phyloP scores from a whole-genome alignment of 805 yeast species.

The Barnettozyma sp. region DNA sequence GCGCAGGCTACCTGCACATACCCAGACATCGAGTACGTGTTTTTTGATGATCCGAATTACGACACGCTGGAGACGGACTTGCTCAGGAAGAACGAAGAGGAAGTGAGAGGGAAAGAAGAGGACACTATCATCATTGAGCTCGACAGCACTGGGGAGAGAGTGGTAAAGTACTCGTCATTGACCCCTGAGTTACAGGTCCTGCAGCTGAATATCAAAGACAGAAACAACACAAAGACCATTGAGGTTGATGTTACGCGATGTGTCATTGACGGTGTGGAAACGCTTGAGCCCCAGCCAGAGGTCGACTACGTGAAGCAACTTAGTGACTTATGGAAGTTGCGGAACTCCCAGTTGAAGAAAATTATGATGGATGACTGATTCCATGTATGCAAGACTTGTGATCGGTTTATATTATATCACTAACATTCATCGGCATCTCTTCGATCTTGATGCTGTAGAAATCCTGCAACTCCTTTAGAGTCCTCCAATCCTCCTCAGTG shows the following conservation, averaged over 20 bases:
- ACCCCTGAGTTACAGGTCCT: slow-evolving; percentile 18
- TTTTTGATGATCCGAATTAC: slow-evolving; percentile 23
- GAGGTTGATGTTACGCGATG: slow-evolving; percentile 20
- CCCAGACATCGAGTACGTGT: slow-evolving; percentile 25
- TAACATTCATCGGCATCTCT: slow-evolving; percentile 75
- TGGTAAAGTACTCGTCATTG: slow-evolving; percentile 12
- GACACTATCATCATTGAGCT: slow-evolving; percentile 21
- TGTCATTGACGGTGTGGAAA: slow-evolving; percentile 5
- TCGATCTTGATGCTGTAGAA: slow-evolving; percentile 68
- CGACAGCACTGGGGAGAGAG: slow-evolving; percentile 15
- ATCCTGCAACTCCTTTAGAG: slow-evolving; percentile 67
- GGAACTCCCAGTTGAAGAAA: slow-evolving; percentile 18
- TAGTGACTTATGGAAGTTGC: slow-evolving; percentile 14
- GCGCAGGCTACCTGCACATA: slow-evolving; percentile 11
- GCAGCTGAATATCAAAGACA: slow-evolving; percentile 17
- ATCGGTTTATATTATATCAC: slow-evolving; percentile 30
- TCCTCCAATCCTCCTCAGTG: slow-evolving; percentile 68
- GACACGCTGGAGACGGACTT: slow-evolving; percentile 10
- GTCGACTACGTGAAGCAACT: slow-evolving; percentile 15
- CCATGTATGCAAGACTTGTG: too few species aligned
- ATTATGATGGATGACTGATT: slow-evolving; percentile 6
- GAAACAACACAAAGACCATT: slow-evolving; percentile 21
- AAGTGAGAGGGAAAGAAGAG: slow-evolving; percentile 15
- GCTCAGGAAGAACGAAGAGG: neutral
- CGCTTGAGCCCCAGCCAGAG: slow-evolving; percentile 9